Evolutionary conservation across 192 early-diverging fungal species (phyloP).

Genomic region (Allomyces javanicus): DNA sequence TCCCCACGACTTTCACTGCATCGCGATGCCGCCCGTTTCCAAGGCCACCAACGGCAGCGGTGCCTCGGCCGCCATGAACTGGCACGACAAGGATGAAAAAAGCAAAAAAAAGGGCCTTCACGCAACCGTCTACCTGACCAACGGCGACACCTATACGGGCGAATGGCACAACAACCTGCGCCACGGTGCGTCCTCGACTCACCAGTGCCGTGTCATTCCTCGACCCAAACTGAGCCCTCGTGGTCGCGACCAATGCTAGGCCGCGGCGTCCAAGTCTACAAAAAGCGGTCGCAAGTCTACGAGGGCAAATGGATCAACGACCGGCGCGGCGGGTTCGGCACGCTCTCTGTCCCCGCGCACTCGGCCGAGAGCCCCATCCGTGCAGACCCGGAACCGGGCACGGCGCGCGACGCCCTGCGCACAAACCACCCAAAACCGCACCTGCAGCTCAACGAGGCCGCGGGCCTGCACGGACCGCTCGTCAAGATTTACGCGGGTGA

Average conservation of each 20-base stretch:
- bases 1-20: no score
- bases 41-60: no score
- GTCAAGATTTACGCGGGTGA: constrained; percentile 34
- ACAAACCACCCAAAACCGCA: no score
- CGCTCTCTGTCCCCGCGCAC: constrained; percentile 21
- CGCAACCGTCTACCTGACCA: constrained; percentile 33
- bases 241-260: no score
- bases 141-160: constrained; percentile 36
- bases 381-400: background rate
- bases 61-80: background rate
- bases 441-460: no score
- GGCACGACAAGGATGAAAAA: constrained; percentile 28
- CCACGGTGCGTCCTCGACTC: constrained; percentile 1
- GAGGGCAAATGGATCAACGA: constrained; percentile 35
- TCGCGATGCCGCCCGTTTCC: no score
- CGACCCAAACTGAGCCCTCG: no score
- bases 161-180: constrained; percentile 40
- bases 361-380: background rate
- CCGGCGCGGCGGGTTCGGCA: constrained; percentile 28
- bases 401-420: constrained; percentile 1
- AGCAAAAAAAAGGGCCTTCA: constrained; percentile 30
- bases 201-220: background rate
- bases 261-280: constrained; percentile 32
- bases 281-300: constrained; percentile 22
- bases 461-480: constrained; percentile 1